phyloP scores from a whole-genome alignment of 2,329 filamentous ascomycete genomes.

The Rhynchosporium agropyri region DNA sequence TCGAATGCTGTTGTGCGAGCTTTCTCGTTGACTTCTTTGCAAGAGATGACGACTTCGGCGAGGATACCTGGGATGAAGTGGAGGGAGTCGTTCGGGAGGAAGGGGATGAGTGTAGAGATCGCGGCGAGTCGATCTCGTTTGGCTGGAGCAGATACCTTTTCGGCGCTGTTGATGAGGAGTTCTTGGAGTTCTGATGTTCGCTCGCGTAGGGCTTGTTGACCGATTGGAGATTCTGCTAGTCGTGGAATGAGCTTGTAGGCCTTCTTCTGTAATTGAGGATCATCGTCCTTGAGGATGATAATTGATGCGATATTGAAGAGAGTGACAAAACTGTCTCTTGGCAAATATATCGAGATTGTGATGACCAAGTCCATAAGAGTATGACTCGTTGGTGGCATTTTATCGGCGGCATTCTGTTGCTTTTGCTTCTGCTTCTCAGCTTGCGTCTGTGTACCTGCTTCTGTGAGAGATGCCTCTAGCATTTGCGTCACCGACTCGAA shows the following conservation, averaged over 20 bases:
- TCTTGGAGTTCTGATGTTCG: constrained; percentile 78
- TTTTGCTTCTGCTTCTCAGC: constrained; percentile 65
- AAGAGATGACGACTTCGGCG: constrained; percentile 92
- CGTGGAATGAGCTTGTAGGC: constrained; percentile 97
- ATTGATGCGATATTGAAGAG: constrained; percentile 86
- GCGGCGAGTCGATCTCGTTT: constrained; percentile 84
- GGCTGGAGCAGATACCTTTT: constrained; percentile 85
- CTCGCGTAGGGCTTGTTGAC: constrained; percentile 73
- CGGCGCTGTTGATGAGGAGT: constrained; percentile 76
- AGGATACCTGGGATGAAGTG: constrained; percentile 93
- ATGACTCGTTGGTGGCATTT: constrained; percentile 90
- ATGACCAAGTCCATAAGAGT: constrained; percentile 97
- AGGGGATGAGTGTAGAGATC: constrained; percentile 77
- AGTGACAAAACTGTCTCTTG: constrained; percentile 78
- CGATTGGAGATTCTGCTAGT: constrained; percentile 77
- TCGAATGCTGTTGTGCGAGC: constrained; percentile 89
- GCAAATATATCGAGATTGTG: constrained; percentile 91
- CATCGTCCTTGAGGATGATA: constrained; percentile 78
- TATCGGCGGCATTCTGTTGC: constrained; percentile 57
- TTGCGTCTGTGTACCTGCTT: constrained; percentile 63
- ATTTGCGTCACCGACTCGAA: constrained; percentile 85
- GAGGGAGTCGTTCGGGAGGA: constrained; percentile 74
- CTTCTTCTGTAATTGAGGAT: constrained; percentile 97
- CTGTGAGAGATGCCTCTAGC: constrained; percentile 71
- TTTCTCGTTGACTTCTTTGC: constrained; percentile 97